Conservation (phyloP, 495 filamentous ascomycete species). For the Lepraria neglecta region DNA sequence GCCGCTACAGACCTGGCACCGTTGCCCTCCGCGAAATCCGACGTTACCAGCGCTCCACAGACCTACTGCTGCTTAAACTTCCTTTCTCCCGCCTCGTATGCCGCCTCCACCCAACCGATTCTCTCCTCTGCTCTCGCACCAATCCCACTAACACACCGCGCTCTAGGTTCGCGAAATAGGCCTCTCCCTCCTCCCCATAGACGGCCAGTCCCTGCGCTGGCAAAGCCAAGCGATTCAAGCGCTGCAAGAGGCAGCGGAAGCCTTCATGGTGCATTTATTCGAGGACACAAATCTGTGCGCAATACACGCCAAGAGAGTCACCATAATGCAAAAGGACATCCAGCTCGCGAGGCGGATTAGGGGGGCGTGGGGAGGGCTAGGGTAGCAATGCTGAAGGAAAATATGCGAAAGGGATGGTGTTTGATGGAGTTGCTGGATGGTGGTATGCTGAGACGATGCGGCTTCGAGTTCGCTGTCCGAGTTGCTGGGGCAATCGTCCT, state of each 20-base stretch:
- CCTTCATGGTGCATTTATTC: constrained; percentile 88
- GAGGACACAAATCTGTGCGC: constrained; percentile 94
- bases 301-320: constrained; percentile 91
- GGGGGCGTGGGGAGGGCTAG: constrained; percentile 59
- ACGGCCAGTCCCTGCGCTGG: constrained; percentile 66
- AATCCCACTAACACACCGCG: neutral
- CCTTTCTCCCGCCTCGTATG: constrained; percentile 81
- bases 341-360: constrained; percentile 83
- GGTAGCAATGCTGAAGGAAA: constrained; percentile 32
- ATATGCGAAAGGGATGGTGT: neutral
- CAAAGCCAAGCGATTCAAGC: constrained; percentile 87
- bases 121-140: neutral
- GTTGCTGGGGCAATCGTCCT: neutral
- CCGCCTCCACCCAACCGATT: neutral
- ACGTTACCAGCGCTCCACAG: constrained; percentile 72
- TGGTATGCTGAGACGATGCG: too few species aligned
- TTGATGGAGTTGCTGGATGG: neutral
- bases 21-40: constrained; percentile 81
- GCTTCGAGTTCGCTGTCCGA: too few species aligned
- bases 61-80: constrained; percentile 71
- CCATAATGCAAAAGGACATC: constrained; percentile 96
- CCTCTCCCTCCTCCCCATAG: constrained; percentile 45
- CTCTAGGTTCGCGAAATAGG: constrained; percentile 78
- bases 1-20: constrained; percentile 79
- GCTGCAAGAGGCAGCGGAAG: constrained; percentile 86